A percentile compares a stretch with the other conserved stretches of the same genome.
phyloP scores from a whole-genome alignment of 1,139 yeast genomes.

The Debaryomyces robertsiae region DNA sequence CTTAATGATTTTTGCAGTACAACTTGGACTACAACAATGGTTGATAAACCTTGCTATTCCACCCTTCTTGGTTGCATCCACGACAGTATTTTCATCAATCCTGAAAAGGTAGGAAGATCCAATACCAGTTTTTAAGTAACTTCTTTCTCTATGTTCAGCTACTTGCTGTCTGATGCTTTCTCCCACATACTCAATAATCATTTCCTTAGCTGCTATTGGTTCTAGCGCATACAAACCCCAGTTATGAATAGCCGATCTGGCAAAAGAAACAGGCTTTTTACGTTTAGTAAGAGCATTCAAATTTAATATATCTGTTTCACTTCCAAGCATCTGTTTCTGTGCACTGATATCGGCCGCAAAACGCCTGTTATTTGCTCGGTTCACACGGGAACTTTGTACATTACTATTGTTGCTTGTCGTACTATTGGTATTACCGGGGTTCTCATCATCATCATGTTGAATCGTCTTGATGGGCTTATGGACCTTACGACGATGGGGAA shows the following conservation, averaged over 20 bases:
- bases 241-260: slow-evolving; percentile 93
- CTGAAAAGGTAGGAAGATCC: slow-evolving; percentile 93
- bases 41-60: slow-evolving; percentile 96
- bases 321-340: slow-evolving; percentile 73
- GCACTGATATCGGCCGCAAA: slow-evolving; percentile 90
- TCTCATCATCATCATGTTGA: slow-evolving; percentile 58
- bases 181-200: slow-evolving; percentile 99
- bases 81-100: slow-evolving; percentile 90
- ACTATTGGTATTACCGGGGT: slow-evolving; percentile 25
- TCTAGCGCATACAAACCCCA: slow-evolving; percentile 98
- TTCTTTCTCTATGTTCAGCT: slow-evolving; percentile 88
- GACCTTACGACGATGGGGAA: slow-evolving; percentile 71
- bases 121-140: slow-evolving; percentile 86
- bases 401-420: slow-evolving; percentile 16
- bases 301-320: slow-evolving; percentile 79
- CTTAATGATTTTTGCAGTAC: slow-evolving; percentile 94
- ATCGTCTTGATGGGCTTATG: slow-evolving; percentile 59
- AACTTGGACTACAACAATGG: slow-evolving; percentile 96
- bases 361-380: slow-evolving; percentile 85
- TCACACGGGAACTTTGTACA: slow-evolving; percentile 74
- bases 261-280: slow-evolving; percentile 92
- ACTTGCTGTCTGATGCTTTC: slow-evolving; percentile 93
- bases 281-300: slow-evolving; percentile 81
- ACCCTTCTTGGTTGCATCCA: slow-evolving; percentile 97
- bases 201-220: slow-evolving; percentile 90